Evolutionary conservation across 2,329 filamentous ascomycete genomes (phyloP).

Genomic region (Beauveria australis): DNA sequence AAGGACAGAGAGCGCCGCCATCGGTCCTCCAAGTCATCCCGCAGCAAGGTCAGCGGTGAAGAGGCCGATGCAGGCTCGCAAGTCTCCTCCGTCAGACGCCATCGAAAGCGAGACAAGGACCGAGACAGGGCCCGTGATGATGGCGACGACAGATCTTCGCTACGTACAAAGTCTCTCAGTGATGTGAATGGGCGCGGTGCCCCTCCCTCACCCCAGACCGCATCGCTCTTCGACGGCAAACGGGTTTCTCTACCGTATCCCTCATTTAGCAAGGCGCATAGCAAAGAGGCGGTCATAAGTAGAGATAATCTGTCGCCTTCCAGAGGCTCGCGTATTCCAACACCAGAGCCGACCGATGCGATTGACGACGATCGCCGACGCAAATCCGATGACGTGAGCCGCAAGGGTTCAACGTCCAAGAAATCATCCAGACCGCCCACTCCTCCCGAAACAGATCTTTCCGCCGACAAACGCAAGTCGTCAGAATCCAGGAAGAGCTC

Average conservation of each 20-base stretch:
- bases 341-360: constrained; percentile 62
- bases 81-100: constrained; percentile 25
- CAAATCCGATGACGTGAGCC: constrained; percentile 37
- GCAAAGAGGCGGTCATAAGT: constrained; percentile 72
- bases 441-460: constrained; percentile 55
- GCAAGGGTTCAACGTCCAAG: constrained; percentile 28
- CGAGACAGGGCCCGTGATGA: constrained; percentile 17
- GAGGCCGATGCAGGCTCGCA: constrained; percentile 34
- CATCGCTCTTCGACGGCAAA: constrained; percentile 27
- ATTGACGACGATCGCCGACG: constrained; percentile 27
- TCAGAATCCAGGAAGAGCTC: constrained; percentile 15
- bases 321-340: constrained; percentile 40
- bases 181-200: constrained; percentile 39
- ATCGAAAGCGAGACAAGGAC: constrained; percentile 25
- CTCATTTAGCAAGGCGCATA: constrained; percentile 80
- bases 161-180: constrained; percentile 30
- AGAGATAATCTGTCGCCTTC: constrained; percentile 39
- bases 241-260: constrained; percentile 63
- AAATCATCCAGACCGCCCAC: constrained; percentile 48
- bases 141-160: constrained; percentile 8
- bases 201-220: constrained; percentile 19
- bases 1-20: constrained; percentile 27
- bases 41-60: constrained; percentile 31
- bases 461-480: constrained; percentile 29
- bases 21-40: constrained; percentile 33